Conservation (phyloP, 2,329 filamentous ascomycete species). For the Colletotrichum orchidophilum region DNA sequence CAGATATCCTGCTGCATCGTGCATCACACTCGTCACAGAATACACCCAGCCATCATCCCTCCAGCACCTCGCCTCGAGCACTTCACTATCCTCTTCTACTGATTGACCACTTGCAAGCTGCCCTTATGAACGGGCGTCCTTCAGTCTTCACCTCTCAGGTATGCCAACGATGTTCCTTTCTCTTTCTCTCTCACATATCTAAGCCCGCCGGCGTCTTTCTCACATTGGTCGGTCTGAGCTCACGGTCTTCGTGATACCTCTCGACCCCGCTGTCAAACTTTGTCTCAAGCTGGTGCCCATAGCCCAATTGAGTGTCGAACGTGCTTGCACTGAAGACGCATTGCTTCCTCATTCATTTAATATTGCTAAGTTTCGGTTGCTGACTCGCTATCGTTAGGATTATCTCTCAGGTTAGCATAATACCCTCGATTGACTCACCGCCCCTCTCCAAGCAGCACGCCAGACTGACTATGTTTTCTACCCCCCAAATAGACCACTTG, state of each 20-base stretch:
- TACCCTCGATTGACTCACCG: constrained; percentile 52
- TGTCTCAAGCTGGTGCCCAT: constrained; percentile 19
- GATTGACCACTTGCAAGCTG: constrained; percentile 55
- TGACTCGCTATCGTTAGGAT: constrained; percentile 65
- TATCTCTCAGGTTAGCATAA: constrained; percentile 76
- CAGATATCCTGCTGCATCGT: constrained; percentile 24
- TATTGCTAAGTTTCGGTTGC: constrained; percentile 39
- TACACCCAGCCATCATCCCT: constrained; percentile 25
- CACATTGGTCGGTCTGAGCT: background rate
- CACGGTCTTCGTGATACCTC: constrained; percentile 22
- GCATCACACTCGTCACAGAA: constrained; percentile 25
- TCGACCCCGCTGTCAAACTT: constrained; percentile 24
- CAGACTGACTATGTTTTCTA: constrained; percentile 40
- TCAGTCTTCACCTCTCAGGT: constrained; percentile 90
- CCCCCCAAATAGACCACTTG: constrained; percentile 56
- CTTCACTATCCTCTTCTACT: constrained; percentile 36
- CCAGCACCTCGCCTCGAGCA: constrained; percentile 32
- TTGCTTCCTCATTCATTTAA: background rate
- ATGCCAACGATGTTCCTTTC: constrained; percentile 46
- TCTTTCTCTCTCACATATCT: background rate
- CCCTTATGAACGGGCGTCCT: constrained; percentile 87
- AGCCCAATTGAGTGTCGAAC: constrained; percentile 11
- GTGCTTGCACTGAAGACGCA: background rate
- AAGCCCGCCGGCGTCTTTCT: too few relatives aligned
- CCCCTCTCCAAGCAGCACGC: constrained; percentile 36